Conservation (phyloP, 2,329 filamentous ascomycete species). For the Paramyrothecium sp. region DNA sequence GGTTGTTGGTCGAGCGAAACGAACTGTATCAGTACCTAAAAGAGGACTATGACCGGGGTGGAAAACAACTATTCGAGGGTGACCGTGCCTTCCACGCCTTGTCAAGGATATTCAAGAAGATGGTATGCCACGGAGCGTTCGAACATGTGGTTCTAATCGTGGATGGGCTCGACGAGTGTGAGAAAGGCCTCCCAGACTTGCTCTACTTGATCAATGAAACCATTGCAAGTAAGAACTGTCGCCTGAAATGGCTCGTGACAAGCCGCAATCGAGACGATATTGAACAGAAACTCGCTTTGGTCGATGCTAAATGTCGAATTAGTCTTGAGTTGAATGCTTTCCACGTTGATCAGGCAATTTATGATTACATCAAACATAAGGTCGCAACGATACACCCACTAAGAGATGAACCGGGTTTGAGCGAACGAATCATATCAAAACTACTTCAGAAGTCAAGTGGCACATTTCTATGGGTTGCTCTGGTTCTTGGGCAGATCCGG, state of each 20-base stretch:
- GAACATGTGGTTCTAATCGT: constrained; percentile 32
- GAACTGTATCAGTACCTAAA: constrained; percentile 30
- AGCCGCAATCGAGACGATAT: constrained; percentile 41
- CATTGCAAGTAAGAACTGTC: not conserved
- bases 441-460: constrained; percentile 28
- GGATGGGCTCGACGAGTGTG: constrained; percentile 47
- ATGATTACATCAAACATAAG: constrained; percentile 33
- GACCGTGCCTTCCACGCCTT: constrained; percentile 33
- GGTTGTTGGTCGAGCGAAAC: constrained; percentile 31
- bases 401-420: constrained; percentile 8
- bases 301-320: constrained; percentile 21
- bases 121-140: constrained; percentile 33
- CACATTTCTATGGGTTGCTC: constrained; percentile 27
- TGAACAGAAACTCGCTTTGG: constrained; percentile 20
- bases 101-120: constrained; percentile 31
- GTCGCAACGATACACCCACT: constrained; percentile 21
- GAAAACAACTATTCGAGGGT: constrained; percentile 35
- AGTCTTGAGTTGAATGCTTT: constrained; percentile 34
- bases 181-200: constrained; percentile 22
- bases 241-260: constrained; percentile 41
- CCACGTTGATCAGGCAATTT: constrained; percentile 32
- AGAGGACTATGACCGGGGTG: constrained; percentile 29
- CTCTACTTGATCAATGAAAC: constrained; percentile 30
- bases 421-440: constrained; percentile 8
- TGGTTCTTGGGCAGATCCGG: constrained; percentile 11